Percentiles rank a stretch among this genome's conserved stretches.
phyloP scores from a whole-genome alignment of 192 early-diverging fungal species.

The Geosiphon pyriformis region DNA sequence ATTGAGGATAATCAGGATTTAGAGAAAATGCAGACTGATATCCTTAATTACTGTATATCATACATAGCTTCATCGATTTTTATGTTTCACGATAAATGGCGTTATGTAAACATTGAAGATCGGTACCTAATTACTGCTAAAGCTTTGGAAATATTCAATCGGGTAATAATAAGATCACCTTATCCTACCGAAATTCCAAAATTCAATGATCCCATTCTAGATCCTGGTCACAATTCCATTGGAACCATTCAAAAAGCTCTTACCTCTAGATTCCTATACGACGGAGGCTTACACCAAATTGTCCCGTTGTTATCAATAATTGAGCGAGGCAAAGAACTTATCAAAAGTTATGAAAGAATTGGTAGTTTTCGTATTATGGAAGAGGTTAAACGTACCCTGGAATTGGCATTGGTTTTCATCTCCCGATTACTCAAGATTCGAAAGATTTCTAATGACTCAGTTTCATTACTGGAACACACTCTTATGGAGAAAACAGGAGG shows the following conservation, averaged over 20 bases:
- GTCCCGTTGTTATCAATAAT: constrained; percentile 42
- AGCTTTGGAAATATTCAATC: constrained; percentile 32
- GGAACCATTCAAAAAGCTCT: constrained; percentile 35
- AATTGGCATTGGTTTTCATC: constrained; percentile 36
- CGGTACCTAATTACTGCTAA: constrained; percentile 32
- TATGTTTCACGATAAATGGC: constrained; percentile 38
- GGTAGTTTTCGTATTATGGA: constrained; percentile 14
- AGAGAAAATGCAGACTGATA: constrained; percentile 26
- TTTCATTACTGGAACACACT: constrained; percentile 39
- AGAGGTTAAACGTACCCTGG: constrained; percentile 28
- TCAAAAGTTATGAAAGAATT: constrained; percentile 32
- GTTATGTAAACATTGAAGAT: constrained; percentile 33
- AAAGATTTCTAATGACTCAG: constrained; percentile 28
- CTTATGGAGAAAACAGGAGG: constrained; percentile 38
- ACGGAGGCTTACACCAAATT: constrained; percentile 43
- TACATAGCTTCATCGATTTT: constrained; percentile 36
- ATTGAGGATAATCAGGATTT: constrained; percentile 31
- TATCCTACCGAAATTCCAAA: constrained; percentile 6
- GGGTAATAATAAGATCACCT: constrained; percentile 29
- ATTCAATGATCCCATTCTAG: constrained; percentile 13
- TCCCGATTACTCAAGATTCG: constrained; percentile 33
- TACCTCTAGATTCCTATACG: constrained; percentile 39
- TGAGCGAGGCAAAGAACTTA: constrained; percentile 33
- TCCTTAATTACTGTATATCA: constrained; percentile 33
- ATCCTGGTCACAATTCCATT: constrained; percentile 8